Conservation (phyloP, 2,329 filamentous ascomycete genomes). For the Penicillium griseofulvum region DNA sequence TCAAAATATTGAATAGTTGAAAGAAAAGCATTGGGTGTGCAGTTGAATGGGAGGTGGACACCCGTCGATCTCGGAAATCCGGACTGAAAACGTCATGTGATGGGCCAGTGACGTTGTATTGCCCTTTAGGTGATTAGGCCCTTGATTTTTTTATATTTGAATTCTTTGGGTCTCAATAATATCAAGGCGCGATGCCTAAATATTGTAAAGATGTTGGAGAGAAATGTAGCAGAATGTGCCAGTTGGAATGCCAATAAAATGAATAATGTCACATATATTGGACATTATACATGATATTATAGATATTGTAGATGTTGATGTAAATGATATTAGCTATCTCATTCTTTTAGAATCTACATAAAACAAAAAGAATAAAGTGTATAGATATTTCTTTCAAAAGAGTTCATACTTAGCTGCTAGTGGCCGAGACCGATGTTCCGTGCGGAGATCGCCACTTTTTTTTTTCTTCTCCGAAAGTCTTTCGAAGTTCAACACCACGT, state of each 20-base stretch:
- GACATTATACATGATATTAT: neutral
- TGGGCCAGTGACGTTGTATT: conserved; percentile 9
- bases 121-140: neutral
- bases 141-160: neutral
- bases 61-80: conserved; percentile 10
- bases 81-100: conserved; percentile 12
- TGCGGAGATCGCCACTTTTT: conserved; percentile 21
- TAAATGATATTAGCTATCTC: no score
- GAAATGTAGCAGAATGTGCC: neutral
- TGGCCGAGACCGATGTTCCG: conserved; percentile 6
- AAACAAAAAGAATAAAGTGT: neutral
- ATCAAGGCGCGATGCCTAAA: neutral
- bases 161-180: neutral
- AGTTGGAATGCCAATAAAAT: neutral
- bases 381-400: neutral
- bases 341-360: neutral
- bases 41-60: neutral
- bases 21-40: neutral
- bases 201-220: neutral
- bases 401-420: neutral
- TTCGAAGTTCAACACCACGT: neutral
- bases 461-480: conserved; percentile 11
- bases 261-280: neutral
- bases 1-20: neutral
- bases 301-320: no score